phyloP scores from a whole-genome alignment of 1,284 basidiomycete genomes.

The Tremellales sp. region DNA sequence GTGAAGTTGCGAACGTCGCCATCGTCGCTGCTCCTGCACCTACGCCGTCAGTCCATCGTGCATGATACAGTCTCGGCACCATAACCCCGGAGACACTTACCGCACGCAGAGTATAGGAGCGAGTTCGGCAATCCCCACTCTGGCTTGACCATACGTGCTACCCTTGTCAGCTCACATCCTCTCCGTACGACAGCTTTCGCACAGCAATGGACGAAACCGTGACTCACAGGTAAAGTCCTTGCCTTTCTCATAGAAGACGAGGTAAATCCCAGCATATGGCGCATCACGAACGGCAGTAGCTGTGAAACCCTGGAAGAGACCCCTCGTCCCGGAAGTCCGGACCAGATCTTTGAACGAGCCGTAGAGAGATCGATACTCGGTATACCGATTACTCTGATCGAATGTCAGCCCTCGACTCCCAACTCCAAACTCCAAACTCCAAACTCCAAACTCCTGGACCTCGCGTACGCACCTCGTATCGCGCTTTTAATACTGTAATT shows the following conservation, averaged over 20 bases:
- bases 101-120: constrained; percentile 44
- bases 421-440: not conserved
- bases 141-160: constrained; percentile 32
- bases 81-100: constrained; percentile 13
- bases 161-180: constrained; percentile 51
- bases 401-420: not conserved
- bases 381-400: constrained; percentile 69
- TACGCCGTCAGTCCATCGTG: constrained; percentile 7
- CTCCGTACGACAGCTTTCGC: not conserved
- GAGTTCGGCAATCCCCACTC: constrained; percentile 35
- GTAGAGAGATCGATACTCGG: constrained; percentile 61
- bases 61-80: too few species aligned
- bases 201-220: constrained; percentile 1
- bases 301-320: constrained; percentile 81
- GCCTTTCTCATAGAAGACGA: constrained; percentile 83
- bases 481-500: constrained; percentile 88
- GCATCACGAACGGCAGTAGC: constrained; percentile 91
- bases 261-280: constrained; percentile 90
- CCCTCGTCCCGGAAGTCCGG: constrained; percentile 65
- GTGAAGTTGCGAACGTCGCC: constrained; percentile 77
- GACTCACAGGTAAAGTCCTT: constrained; percentile 65
- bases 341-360: constrained; percentile 62
- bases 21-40: constrained; percentile 71
- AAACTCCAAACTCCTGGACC: too few species aligned
- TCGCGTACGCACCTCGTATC: constrained; percentile 70